phyloP scores from a whole-genome alignment of 208 protist species.

The Angomonas ambiguus region DNA sequence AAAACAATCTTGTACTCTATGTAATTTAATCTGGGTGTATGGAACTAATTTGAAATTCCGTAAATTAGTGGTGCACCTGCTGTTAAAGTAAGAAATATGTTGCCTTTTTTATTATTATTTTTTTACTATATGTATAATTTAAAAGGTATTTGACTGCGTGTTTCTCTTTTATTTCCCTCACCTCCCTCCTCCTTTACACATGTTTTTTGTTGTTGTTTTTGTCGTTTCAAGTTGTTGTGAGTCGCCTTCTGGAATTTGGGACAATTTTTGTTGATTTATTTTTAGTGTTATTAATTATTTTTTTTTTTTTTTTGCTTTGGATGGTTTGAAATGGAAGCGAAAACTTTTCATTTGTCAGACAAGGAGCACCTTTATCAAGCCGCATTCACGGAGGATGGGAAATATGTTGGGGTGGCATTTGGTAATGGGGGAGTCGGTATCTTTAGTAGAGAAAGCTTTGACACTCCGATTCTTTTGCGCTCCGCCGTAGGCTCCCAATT shows the following conservation, averaged over 20 bases:
- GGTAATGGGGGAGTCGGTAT: conserved; percentile 52
- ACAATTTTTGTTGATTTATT: no score
- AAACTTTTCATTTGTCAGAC: conserved; percentile 16
- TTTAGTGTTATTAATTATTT: no score
- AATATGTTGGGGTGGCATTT: conserved; percentile 45
- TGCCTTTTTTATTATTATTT: neutral
- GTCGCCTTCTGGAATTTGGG: neutral
- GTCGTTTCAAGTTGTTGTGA: neutral
- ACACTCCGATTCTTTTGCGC: conserved; percentile 10
- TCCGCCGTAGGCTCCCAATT: conserved; percentile 29
- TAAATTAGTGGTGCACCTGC: no score
- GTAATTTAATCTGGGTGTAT: neutral
- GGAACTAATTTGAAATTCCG: no score
- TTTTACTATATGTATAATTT: conserved; percentile 8
- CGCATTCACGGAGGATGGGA: conserved; percentile 40
- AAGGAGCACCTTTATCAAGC: conserved; percentile 36
- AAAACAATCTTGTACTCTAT: neutral
- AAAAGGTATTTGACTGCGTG: neutral
- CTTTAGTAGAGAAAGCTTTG: conserved; percentile 28
- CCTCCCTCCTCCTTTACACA: neutral
- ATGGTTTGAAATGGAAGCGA: conserved; percentile 1
- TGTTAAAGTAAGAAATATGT: neutral
- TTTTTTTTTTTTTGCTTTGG: conserved; percentile 10
- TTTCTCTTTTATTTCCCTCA: neutral
- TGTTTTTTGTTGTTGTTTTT: neutral